Evolutionary conservation across 495 filamentous ascomycete species (phyloP), one percentile per base, ranked within the genome.

Genomic region (Neurospora tetraspora): DNA sequence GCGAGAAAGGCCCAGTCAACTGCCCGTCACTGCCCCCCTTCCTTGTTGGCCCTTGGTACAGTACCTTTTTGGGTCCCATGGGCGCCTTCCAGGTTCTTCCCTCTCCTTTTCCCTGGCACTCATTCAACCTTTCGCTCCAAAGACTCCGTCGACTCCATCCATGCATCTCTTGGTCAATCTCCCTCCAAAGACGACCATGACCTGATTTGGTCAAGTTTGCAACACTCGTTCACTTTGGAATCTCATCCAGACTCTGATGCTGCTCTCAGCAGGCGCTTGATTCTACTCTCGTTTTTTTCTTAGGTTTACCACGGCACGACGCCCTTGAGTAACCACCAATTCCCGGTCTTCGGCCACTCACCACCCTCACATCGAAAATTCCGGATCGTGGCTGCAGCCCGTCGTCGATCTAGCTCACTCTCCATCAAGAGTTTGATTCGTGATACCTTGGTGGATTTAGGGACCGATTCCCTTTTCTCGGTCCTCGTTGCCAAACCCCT

Each of bases 221-320:
- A 65, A 65, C 53, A 31, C 27, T 65, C 53, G 27, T 65, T 65
- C 23, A 61, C 23, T 8, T 20, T 11, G 10, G 43, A n/a, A 47
- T 47, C 9, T 47, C 43, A 11, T 47, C 43, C 8, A 72, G 20
- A 53, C 45, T 53, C 45, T 53, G 45, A 53, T 53, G 20, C 9
- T 39, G 38, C 20, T 53, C 20, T 53, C 69, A 20, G 40, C 69
- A 36, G 47, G 47, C 31, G 37, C 27, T 42, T 61, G 53, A 31
- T 61, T 34, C 2, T 61, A 61, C 77, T 71, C 73, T 80, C 78
- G 76, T 79, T 80, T 73, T 69, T 42, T 38, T 72, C n/a, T 69
- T 75, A 69, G 74, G 53, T 47, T 61, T 34, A 40, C 23, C 42
- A 31, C 47, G 53, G 14, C 27, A 65, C 53, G 53, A 65, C 45